A percentile compares a stretch with the other conserved stretches of the same genome.
These are phyloP conservation scores for Fusarium brevicatenulatum DNA, from an alignment of 2,329 filamentous ascomycete species.

Conservation along the genomic window DNA sequence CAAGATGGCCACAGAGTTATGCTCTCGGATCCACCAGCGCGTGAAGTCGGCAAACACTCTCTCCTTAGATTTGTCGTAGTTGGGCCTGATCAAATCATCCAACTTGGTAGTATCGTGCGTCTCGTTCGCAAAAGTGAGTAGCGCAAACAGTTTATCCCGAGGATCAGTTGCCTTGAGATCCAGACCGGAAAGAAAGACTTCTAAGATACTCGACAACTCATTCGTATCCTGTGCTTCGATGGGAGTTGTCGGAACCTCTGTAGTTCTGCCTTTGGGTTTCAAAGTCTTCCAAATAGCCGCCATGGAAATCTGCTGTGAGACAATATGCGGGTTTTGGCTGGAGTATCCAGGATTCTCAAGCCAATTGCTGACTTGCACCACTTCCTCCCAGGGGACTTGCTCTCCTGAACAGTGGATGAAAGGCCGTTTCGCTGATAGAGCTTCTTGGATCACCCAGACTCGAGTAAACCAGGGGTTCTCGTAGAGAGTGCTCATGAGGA, in stretches of 20 bases:
- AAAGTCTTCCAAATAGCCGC: slow-evolving; percentile 27
- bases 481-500: slow-evolving; percentile 25
- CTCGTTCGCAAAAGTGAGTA: slow-evolving; percentile 29
- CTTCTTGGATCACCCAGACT: slow-evolving; percentile 34
- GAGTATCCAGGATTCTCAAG: slow-evolving; percentile 3
- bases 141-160: slow-evolving; percentile 26
- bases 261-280: slow-evolving; percentile 1
- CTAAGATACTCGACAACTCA: slow-evolving; percentile 10
- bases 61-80: slow-evolving; percentile 24
- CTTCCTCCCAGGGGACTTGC: slow-evolving; percentile 16
- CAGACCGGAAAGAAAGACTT: slow-evolving; percentile 23
- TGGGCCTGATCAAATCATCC: slow-evolving; percentile 25
- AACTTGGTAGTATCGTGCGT: slow-evolving; percentile 5
- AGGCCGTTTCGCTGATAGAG: slow-evolving; percentile 1
- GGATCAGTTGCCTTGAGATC: slow-evolving; percentile 34
- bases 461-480: slow-evolving; percentile 30
- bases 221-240: neutral
- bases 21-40: slow-evolving; percentile 28
- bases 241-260: neutral
- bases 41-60: slow-evolving; percentile 35
- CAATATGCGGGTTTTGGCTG: slow-evolving; percentile 16
- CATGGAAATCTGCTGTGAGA: slow-evolving; percentile 19
- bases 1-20: slow-evolving; percentile 20
- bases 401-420: slow-evolving; percentile 8
- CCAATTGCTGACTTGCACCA: slow-evolving; percentile 14